These are phyloP conservation scores for Margaritispora aquatica DNA, from an alignment of 495 filamentous ascomycete species.

Conservation along the genomic window DNA sequence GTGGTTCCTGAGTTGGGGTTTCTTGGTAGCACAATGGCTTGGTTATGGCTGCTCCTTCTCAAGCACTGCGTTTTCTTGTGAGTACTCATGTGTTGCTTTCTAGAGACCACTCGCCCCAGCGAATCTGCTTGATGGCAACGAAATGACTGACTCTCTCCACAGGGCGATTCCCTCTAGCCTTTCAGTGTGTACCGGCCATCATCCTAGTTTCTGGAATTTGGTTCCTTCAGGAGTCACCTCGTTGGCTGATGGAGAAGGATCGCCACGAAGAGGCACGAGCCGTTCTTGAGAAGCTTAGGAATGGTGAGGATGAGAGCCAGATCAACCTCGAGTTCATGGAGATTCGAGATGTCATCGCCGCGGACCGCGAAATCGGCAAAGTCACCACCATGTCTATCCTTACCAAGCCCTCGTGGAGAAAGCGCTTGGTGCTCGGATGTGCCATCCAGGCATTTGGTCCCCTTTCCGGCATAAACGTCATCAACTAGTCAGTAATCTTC, in stretches of 20 bases:
- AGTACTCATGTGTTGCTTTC: neutral
- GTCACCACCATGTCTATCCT: conserved; percentile 39
- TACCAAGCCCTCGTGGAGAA: conserved; percentile 37
- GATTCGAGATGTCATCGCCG: conserved; percentile 37
- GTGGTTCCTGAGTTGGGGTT: conserved; percentile 16
- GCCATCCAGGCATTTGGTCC: conserved; percentile 49
- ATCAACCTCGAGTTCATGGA: conserved; percentile 39
- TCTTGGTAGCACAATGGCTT: conserved; percentile 15
- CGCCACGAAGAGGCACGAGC: conserved; percentile 30
- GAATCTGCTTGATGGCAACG: no score
- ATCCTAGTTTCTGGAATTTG: conserved; percentile 40
- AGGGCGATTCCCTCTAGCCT: conserved; percentile 52
- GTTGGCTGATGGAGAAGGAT: conserved; percentile 26
- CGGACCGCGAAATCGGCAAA: conserved; percentile 30
- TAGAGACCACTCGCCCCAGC: neutral
- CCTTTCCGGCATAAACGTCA: conserved; percentile 45
- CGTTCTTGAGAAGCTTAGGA: conserved; percentile 35
- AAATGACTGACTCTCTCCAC: conserved; percentile 21
- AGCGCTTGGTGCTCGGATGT: conserved; percentile 45
- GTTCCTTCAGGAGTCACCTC: conserved; percentile 26
- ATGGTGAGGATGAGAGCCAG: conserved; percentile 37
- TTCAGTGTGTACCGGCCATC: conserved; percentile 44
- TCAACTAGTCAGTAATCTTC: conserved; percentile 36
- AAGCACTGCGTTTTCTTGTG: conserved; percentile 13
- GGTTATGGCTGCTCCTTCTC: conserved; percentile 13